phyloP scores from a whole-genome alignment of 1,139 yeast genomes.

The Pichia norvegensis region DNA sequence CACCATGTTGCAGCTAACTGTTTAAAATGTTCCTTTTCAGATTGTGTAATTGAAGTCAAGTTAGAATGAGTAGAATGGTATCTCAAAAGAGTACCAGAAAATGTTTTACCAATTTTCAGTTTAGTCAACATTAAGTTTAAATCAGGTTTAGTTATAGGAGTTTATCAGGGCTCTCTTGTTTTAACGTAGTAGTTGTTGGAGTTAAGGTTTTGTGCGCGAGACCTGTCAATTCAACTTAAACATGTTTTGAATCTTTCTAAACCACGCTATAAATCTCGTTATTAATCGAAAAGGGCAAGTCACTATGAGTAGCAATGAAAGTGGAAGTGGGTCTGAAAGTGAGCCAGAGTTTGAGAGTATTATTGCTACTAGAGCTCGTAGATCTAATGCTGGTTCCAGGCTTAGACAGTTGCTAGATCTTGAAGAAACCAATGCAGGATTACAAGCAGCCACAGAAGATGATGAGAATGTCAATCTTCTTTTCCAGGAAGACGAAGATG shows the following conservation, averaged over 20 bases:
- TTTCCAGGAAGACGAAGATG: conserved; percentile 81
- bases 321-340: conserved; percentile 15
- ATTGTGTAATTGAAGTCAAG: conserved; percentile 30
- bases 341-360: conserved; percentile 36
- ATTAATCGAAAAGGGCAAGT: not conserved
- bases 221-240: no score
- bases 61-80: conserved; percentile 1
- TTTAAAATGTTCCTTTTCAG: conserved; percentile 73
- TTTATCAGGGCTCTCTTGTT: no score
- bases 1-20: conserved; percentile 89
- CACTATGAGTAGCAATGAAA: not conserved
- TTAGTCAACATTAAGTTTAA: not conserved
- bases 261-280: not conserved
- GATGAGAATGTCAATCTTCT: conserved; percentile 68
- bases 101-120: not conserved
- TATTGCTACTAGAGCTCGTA: conserved; percentile 64
- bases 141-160: no score
- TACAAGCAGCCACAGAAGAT: conserved; percentile 40
- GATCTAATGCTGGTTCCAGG: conserved; percentile 88
- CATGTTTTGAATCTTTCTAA: no score
- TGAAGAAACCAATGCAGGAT: conserved; percentile 44
- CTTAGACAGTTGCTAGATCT: conserved; percentile 65
- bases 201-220: no score
- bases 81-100: not conserved
- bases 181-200: no score